These are phyloP conservation scores for Alternaria sp. DNA, from an alignment of 2,329 filamentous ascomycete genomes.

Conservation along the genomic window DNA sequence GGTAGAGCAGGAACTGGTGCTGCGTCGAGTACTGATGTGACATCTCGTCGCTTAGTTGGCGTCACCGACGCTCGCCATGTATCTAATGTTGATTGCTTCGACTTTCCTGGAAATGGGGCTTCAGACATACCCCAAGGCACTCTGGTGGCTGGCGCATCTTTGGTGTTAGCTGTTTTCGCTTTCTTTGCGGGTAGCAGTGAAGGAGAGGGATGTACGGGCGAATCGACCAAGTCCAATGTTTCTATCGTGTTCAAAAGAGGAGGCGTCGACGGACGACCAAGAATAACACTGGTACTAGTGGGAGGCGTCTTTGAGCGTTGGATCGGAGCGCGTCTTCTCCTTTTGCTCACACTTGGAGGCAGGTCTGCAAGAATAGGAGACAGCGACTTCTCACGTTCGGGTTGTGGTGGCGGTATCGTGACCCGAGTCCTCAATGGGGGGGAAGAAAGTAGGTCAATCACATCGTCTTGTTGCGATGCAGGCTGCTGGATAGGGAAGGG, in stretches of 20 bases:
- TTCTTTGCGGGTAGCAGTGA: slow-evolving; percentile 40
- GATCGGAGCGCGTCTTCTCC: slow-evolving; percentile 43
- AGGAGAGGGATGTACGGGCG: slow-evolving; percentile 34
- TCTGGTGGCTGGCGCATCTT: slow-evolving; percentile 13
- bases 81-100: slow-evolving; percentile 45
- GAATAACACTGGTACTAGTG: slow-evolving; percentile 15
- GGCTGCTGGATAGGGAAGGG: slow-evolving; percentile 8
- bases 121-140: slow-evolving; percentile 25
- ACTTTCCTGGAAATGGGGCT: slow-evolving; percentile 30
- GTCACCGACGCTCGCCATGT: slow-evolving; percentile 40
- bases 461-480: slow-evolving; percentile 7
- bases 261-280: slow-evolving; percentile 32
- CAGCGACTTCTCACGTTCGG: slow-evolving; percentile 25
- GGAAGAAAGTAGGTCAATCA: slow-evolving; percentile 44
- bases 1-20: slow-evolving; percentile 28
- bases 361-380: slow-evolving; percentile 35
- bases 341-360: slow-evolving; percentile 44
- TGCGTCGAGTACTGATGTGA: slow-evolving; percentile 11
- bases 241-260: slow-evolving; percentile 34
- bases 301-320: slow-evolving; percentile 48
- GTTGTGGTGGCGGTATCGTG: slow-evolving; percentile 4
- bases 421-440: slow-evolving; percentile 30
- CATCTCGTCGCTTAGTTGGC: slow-evolving; percentile 32
- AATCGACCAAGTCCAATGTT: slow-evolving; percentile 40
- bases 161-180: slow-evolving; percentile 23